A percentile compares a stretch with the other conserved stretches of the same genome.
These are phyloP conservation scores for Sporodiniella umbellata DNA, from an alignment of 371 early-diverging fungal genomes.

Conservation along the genomic window DNA sequence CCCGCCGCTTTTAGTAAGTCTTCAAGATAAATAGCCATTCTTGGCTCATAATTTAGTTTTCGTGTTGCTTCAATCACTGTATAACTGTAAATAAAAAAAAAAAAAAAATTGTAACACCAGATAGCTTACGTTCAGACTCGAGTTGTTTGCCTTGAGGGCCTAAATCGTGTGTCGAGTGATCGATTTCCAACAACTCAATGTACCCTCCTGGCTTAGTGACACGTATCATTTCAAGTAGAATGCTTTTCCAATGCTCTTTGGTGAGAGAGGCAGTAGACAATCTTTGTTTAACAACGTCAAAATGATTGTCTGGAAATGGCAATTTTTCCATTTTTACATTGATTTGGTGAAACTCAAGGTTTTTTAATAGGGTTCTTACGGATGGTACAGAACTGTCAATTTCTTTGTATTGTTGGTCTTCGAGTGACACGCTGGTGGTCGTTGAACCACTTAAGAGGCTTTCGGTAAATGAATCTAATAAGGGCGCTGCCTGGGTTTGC, in stretches of 20 bases:
- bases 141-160: constrained; percentile 10
- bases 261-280: constrained; percentile 20
- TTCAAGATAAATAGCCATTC: constrained; percentile 15
- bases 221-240: constrained; percentile 4
- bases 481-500: constrained; percentile 3
- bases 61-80: constrained; percentile 12
- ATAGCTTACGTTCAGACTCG: constrained; percentile 7
- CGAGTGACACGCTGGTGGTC: background rate
- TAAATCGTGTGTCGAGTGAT: constrained; percentile 10
- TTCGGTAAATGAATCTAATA: background rate
- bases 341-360: constrained; percentile 24
- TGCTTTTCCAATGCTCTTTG: constrained; percentile 18
- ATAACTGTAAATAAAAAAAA: background rate
- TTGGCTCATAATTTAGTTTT: constrained; percentile 16
- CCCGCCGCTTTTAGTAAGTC: constrained; percentile 17
- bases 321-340: constrained; percentile 14
- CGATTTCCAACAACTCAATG: constrained; percentile 37
- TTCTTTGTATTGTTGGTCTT: background rate
- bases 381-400: background rate
- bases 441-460: too few species aligned
- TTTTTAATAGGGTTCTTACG: constrained; percentile 7
- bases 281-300: constrained; percentile 28
- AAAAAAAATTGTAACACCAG: background rate
- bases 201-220: constrained; percentile 30
- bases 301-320: constrained; percentile 28